Percentiles rank a stretch among this genome's conserved stretches.
Evolutionary conservation across 169 alveolate genomes (phyloP).

Genomic region (Cryptosporidium andersoni): DNA sequence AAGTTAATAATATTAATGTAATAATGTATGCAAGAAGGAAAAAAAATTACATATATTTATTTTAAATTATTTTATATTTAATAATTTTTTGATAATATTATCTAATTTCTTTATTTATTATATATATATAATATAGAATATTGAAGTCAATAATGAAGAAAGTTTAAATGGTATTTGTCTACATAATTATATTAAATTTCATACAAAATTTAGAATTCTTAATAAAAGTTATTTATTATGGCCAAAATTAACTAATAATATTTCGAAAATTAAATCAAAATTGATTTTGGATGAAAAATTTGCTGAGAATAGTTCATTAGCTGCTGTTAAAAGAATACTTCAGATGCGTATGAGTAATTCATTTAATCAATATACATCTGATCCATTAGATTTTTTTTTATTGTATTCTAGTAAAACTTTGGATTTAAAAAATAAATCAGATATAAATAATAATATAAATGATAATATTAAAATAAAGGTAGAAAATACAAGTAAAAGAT

Average conservation of each 20-base stretch:
- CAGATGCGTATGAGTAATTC: conserved; percentile 10
- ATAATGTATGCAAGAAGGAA: too few relatives aligned
- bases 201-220: conserved; percentile 17
- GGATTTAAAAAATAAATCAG: not conserved
- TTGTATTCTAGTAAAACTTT: not conserved
- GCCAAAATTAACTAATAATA: conserved; percentile 24
- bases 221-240: conserved; percentile 41
- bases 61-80: too few relatives aligned
- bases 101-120: not conserved
- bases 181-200: conserved; percentile 13
- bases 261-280: not conserved
- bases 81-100: too few relatives aligned
- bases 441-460: not conserved
- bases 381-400: not conserved
- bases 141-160: not conserved
- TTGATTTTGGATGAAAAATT: conserved; percentile 29
- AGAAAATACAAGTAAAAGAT: conserved; percentile 24
- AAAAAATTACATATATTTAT: too few relatives aligned
- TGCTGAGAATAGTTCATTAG: conserved; percentile 13
- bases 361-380: conserved; percentile 16
- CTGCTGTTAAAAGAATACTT: conserved; percentile 27
- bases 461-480: conserved; percentile 8
- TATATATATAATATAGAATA: not conserved
- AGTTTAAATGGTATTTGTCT: conserved; percentile 27
- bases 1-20: too few relatives aligned